These are phyloP conservation scores for Colletotrichum sojae DNA, from an alignment of 2,329 filamentous ascomycete genomes.

Conservation along the genomic window DNA sequence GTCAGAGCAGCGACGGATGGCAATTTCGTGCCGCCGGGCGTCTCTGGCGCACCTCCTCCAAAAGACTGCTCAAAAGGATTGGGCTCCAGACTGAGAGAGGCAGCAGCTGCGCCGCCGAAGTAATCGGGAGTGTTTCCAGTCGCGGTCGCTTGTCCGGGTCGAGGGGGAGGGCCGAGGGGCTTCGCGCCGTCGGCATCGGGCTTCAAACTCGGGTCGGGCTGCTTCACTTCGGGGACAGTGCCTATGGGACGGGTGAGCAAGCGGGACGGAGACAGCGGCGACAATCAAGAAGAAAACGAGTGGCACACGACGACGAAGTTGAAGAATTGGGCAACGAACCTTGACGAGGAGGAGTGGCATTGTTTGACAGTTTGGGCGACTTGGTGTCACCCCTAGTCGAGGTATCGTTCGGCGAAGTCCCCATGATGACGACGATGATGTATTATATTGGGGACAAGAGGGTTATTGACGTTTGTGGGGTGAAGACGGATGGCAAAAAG, in stretches of 20 bases:
- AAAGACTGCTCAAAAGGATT: constrained; percentile 99
- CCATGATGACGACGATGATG: constrained; percentile 65
- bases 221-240: constrained; percentile 61
- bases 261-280: constrained; percentile 36
- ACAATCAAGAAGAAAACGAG: constrained; percentile 40
- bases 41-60: constrained; percentile 77
- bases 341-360: constrained; percentile 56
- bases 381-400: constrained; percentile 60
- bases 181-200: constrained; percentile 72
- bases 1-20: constrained; percentile 92
- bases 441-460: constrained; percentile 55
- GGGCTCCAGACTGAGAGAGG: constrained; percentile 81
- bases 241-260: constrained; percentile 52
- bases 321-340: constrained; percentile 53
- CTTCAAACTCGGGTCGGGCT: constrained; percentile 65
- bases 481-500: constrained; percentile 44
- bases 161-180: constrained; percentile 79
- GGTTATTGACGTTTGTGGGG: constrained; percentile 48
- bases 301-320: constrained; percentile 17
- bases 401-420: constrained; percentile 58
- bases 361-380: constrained; percentile 63
- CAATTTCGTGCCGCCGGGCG: constrained; percentile 85
- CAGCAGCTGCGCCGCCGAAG: constrained; percentile 71
- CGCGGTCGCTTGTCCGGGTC: constrained; percentile 67
- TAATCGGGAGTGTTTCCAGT: constrained; percentile 75